Evolutionary conservation across 805 yeast genomes (phyloP), one percentile per base, ranked within the genome.

Genomic region (Saccharomyces eubayanus): DNA sequence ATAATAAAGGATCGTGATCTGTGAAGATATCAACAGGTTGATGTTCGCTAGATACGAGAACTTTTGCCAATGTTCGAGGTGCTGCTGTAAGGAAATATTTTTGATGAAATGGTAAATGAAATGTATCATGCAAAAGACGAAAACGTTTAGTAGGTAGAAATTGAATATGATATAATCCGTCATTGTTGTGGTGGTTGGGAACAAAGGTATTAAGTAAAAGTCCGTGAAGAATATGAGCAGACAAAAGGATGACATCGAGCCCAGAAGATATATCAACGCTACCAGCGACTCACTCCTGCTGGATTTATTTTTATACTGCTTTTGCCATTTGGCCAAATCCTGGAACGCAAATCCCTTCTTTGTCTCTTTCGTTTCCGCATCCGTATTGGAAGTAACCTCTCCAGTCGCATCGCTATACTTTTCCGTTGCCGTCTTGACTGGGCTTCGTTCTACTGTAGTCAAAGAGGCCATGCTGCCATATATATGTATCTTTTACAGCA

Each of bases 41-140:
- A 84, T 80, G 52, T 85, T 84, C 0, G 89, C 90, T 58, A 84
- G 74, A 63, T 85, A 84, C 65, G 85, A 89, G 49, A 84, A 75
- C 60, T 78, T 83, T 63, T 83, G 83, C 50, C 88, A 87, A 31
- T 78, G 64, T 49, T 66, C 70, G 43, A 36, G 43, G 28, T 79
- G 66, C 3, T 82, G 77, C 24, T 63, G 56, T 40, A 69, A 73
- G 6, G 88, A 83, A 65, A 85, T 89, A 55, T 80, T 74, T 59
- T 82, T 84, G 55, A 83, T 60, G 53, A 80, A 73, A 60, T 85
- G 90, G 67, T 80, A 85, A 6, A 76, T 66, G 20, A 85, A 79
- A 27, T 85, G 80, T 74, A 81, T 73, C 31, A 77, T 74, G 54
- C 85, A 69, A 57, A 88, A 83, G 20, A 71, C 63, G 12, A 79